These are phyloP conservation scores for Atractiella rhizophila DNA, from an alignment of 768 basidiomycete genomes.

Conservation along the genomic window DNA sequence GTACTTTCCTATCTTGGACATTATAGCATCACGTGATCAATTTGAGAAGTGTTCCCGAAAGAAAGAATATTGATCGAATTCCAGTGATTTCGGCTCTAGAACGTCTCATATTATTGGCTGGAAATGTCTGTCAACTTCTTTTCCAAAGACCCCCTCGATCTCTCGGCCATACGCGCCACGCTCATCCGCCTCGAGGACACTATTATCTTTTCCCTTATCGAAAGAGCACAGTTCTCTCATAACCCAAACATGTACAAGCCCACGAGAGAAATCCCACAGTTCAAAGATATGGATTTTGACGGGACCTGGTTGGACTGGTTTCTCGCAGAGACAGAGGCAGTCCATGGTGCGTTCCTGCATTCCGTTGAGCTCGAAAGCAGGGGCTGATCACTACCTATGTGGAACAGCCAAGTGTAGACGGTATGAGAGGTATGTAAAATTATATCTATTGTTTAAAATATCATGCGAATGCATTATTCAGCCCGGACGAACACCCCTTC, in stretches of 20 bases:
- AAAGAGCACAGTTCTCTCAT: slow-evolving; percentile 86
- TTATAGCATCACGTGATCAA: too few species aligned
- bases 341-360: slow-evolving; percentile 58
- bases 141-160: too few species aligned
- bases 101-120: too few species aligned
- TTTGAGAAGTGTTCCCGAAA: too few species aligned
- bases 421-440: slow-evolving; percentile 49
- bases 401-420: slow-evolving; percentile 64
- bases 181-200: slow-evolving; percentile 85
- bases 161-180: slow-evolving; percentile 64
- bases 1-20: too few species aligned
- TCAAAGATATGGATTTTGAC: slow-evolving; percentile 37
- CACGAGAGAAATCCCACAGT: too few species aligned
- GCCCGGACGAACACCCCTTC: slow-evolving; percentile 97
- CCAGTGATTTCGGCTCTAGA: too few species aligned
- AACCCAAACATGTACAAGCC: slow-evolving; percentile 72
- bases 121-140: too few species aligned
- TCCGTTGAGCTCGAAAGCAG: background rate
- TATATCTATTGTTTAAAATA: background rate
- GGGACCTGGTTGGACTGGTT: slow-evolving; percentile 97
- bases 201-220: slow-evolving; percentile 89
- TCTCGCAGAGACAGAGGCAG: slow-evolving; percentile 73
- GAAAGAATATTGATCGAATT: too few species aligned
- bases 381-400: background rate
- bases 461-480: slow-evolving; percentile 19